Conservation (phyloP, 495 filamentous ascomycete genomes). For the Podospora bellae-mahoneyi region DNA sequence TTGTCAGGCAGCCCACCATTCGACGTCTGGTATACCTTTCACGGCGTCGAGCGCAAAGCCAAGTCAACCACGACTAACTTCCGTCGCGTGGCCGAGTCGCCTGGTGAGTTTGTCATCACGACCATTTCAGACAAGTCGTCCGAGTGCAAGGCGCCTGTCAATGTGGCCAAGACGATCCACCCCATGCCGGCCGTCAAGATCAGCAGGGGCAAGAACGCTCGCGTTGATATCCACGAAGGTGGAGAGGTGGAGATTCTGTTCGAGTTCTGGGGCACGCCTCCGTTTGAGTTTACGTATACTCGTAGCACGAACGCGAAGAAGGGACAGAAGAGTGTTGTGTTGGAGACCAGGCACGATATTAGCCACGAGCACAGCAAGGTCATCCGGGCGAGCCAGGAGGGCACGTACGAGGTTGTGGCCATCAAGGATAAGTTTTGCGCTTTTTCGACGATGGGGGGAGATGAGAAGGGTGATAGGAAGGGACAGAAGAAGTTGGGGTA, state of each 20-base stretch:
- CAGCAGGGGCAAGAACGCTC: constrained; percentile 69
- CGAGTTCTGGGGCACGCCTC: constrained; percentile 90
- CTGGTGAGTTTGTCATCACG: constrained; percentile 84
- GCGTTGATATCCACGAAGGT: constrained; percentile 94
- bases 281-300: constrained; percentile 97
- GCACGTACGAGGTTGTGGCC: constrained; percentile 92
- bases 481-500: constrained; percentile 25
- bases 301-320: constrained; percentile 76
- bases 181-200: constrained; percentile 87
- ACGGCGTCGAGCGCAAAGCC: constrained; percentile 72
- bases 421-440: constrained; percentile 91
- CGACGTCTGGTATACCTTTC: constrained; percentile 87
- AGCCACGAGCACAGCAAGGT: constrained; percentile 76
- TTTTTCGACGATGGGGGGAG: constrained; percentile 60
- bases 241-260: constrained; percentile 88
- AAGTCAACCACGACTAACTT: constrained; percentile 73
- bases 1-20: constrained; percentile 87
- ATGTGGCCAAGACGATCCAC: constrained; percentile 78
- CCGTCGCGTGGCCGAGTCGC: constrained; percentile 83
- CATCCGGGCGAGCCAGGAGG: constrained; percentile 81
- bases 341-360: constrained; percentile 85
- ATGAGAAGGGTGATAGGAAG: constrained; percentile 13
- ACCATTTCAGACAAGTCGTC: constrained; percentile 78
- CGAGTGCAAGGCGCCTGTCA: constrained; percentile 72
- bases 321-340: constrained; percentile 69